These are phyloP conservation scores for Dactylonectria estremocensis DNA, from an alignment of 2,329 filamentous ascomycete species.

Conservation along the genomic window DNA sequence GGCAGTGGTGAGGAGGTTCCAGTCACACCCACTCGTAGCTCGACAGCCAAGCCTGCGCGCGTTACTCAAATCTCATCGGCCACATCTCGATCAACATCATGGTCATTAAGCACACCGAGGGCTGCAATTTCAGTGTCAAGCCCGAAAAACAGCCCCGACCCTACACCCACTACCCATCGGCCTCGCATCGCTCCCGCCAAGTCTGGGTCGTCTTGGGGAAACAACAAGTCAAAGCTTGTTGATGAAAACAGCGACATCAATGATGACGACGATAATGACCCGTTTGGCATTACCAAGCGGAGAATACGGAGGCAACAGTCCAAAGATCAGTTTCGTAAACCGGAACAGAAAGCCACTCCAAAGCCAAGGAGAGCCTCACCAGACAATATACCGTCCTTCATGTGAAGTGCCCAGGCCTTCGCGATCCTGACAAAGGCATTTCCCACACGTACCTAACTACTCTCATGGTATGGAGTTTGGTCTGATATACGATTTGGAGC, in stretches of 20 bases:
- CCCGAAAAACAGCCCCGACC: constrained; percentile 21
- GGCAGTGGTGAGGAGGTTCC: constrained; percentile 37
- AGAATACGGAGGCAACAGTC: constrained; percentile 51
- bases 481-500: neutral
- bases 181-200: constrained; percentile 24
- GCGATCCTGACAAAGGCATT: neutral
- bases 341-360: constrained; percentile 28
- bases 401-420: constrained; percentile 43
- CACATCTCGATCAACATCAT: constrained; percentile 26
- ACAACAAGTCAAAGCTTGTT: neutral
- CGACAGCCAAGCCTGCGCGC: constrained; percentile 25
- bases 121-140: constrained; percentile 23
- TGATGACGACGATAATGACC: constrained; percentile 52
- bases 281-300: constrained; percentile 54
- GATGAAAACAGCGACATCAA: constrained; percentile 36
- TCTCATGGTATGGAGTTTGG: neutral
- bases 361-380: constrained; percentile 40
- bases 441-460: neutral
- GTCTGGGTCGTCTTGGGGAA: constrained; percentile 1
- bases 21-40: constrained; percentile 34
- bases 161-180: constrained; percentile 10
- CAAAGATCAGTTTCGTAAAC: constrained; percentile 47
- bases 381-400: constrained; percentile 57
- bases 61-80: constrained; percentile 27
- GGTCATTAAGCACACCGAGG: constrained; percentile 36